Evolutionary conservation across 2,329 filamentous ascomycete species (phyloP), one percentile per base, ranked within the genome.

Genomic region (Kalaharituber pfeilii): DNA sequence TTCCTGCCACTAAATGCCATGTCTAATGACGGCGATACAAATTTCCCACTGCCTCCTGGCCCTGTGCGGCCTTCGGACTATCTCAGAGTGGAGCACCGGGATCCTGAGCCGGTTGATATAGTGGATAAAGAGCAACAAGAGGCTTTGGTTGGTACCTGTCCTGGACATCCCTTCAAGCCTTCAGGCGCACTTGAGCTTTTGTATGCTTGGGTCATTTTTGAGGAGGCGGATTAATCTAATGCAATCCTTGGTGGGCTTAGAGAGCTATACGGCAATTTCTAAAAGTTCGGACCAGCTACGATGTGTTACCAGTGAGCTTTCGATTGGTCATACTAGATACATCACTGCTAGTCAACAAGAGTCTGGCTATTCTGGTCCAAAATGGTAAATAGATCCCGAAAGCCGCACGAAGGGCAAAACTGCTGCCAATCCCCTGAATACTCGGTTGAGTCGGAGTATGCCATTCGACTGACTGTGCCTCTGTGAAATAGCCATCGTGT

Each of bases 261-360:
- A 82, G 82, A 73, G 82, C 84, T 59, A 88, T 96, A 65, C 84
- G 91, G 69, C 85, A 94, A 64, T 98, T 98, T 71, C 80, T 98
- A 67, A 94, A 88, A 70, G 83, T 93, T 63, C 83, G 91, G 66
- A 96, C 86, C 30, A 95, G 88, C 69, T 98, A 98, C 73, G 91
- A 98, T 71, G 91, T 98, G 62, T 76, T 98, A 49, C 91, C 91
- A 18, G 79, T 98, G 57, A 95, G 88, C 62, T 98, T 94, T 71
- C 84, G 91, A 60, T 80, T 98, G 53, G 93, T 98, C 66, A 57
- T 60, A 47, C 85, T 98, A 67, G 93, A 98, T 69, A 96, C 87
- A 59, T 82, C 88, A 59, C 76, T 98, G 56, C 80, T 95, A 53
- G 93, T 98, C 64, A 94, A 93, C 73, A 95, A 96, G 76, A 95